These are phyloP conservation scores for Colletotrichum sublineola DNA, from an alignment of 2,329 filamentous ascomycete species.

Conservation along the genomic window DNA sequence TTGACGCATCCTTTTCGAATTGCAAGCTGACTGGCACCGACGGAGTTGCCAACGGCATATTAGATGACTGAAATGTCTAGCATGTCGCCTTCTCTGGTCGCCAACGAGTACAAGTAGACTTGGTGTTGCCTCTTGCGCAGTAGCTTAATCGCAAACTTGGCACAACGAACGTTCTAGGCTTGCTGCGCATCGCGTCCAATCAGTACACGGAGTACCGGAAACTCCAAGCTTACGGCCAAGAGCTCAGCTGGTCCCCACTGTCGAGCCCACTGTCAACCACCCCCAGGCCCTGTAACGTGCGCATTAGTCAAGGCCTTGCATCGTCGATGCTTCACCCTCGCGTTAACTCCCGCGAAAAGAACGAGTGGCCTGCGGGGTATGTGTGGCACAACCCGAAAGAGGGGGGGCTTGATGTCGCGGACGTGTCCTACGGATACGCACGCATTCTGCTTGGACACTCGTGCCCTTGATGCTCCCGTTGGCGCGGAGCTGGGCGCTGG, in stretches of 20 bases:
- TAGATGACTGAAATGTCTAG: background rate
- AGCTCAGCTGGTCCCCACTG: conserved; percentile 21
- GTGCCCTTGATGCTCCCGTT: conserved; percentile 13
- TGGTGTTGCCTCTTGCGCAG: background rate
- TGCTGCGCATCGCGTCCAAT: background rate
- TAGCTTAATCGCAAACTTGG: conserved; percentile 9
- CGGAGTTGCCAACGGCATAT: background rate
- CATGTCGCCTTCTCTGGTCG: background rate
- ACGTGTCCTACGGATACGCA: conserved; percentile 15
- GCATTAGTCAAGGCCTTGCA: conserved; percentile 40
- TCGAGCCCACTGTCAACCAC: conserved; percentile 15
- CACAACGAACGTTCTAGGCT: conserved; percentile 5
- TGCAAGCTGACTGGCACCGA: background rate
- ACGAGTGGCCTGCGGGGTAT: conserved; percentile 16
- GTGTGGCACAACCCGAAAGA: background rate
- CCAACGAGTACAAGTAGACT: background rate
- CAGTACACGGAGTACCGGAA: background rate
- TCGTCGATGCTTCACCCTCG: conserved; percentile 25
- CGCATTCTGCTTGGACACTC: conserved; percentile 11
- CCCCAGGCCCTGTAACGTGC: conserved; percentile 16
- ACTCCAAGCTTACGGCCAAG: conserved; percentile 32
- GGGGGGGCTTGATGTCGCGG: conserved; percentile 7
- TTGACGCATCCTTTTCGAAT: background rate
- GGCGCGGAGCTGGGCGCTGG: conserved; percentile 23
- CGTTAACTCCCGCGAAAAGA: conserved; percentile 4